Base-by-base conservation (phyloP, 139 green algal species). In the Auxenochlorella pyrenoidosa region DNA sequence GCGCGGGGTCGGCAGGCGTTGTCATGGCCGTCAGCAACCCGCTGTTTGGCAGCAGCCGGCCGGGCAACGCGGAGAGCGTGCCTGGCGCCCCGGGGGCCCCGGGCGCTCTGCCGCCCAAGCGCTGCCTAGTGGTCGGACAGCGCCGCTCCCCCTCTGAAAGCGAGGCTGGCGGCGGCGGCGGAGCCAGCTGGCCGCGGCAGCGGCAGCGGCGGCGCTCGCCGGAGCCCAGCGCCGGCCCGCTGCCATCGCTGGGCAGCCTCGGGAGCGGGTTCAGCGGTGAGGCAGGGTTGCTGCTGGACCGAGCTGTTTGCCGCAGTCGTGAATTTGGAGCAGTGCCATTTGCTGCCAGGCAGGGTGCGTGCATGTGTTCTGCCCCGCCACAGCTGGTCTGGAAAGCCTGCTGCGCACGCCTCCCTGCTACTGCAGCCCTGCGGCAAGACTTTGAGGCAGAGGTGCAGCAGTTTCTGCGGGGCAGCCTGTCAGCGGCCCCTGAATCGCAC, bases 201-300 rank as follows among this genome's bases (percentile, higher is more conserved):
- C 75, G 16, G 12, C 44, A 41, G 38, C 75, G 34, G 4, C 15
- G 44, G 5, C 32, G 5, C 38, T 65, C 75, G 30, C 75, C 75
- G 1, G 26, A 66, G 44, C 8, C 30, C 75, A 66, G 75, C 75
- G 30, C 30, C 0, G 54, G 78, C 54, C 30, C 58, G 30, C 8
- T 84, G 36, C 79, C 34, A 0, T 84, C 79, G 4, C 58, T 84
- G 10, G 79, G 77, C 21, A 65, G 41, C 51, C 22, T 83, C n/a
- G 77, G 58, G 58, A 84, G 79, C 79, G 79, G 79, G 26, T 84
- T 84, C 41, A 65, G 79, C 18, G 79, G 79, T 84, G 59, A 40
- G 79, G 43, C 13, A 4, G 30, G 6, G 2, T 40, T 22, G 72
- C 72, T 79, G 38, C 38, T 34, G 24, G 21, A 24, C 54, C 54